Conservation (phyloP, 164 flowering plant species). For the Echeveria elegans region DNA sequence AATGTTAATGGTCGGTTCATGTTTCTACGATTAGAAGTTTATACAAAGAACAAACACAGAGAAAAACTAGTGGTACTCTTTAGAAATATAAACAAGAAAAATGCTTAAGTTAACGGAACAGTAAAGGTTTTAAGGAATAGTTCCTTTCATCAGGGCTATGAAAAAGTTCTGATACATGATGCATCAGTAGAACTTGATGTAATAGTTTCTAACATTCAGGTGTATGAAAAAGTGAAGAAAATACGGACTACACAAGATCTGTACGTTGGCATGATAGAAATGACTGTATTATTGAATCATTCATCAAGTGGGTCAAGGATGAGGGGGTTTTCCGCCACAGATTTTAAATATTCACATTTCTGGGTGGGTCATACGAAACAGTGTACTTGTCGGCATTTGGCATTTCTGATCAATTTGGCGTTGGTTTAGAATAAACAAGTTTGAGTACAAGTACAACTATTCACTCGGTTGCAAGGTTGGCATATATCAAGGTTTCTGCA, state of each 20-base stretch:
- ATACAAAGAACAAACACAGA: not conserved
- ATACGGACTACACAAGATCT: slow-evolving; percentile 3
- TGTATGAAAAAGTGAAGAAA: slow-evolving; percentile 3
- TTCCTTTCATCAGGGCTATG: not conserved
- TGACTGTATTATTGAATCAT: not conserved
- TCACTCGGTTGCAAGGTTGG: not conserved
- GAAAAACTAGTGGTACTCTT: not conserved
- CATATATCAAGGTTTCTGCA: not conserved
- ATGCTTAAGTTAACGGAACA: not conserved
- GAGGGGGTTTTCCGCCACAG: not conserved
- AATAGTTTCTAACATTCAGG: not conserved
- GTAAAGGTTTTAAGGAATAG: not conserved
- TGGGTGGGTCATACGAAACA: not conserved
- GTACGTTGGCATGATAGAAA: not conserved
- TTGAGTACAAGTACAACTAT: not conserved
- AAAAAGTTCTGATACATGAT: not conserved
- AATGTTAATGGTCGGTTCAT: slow-evolving; percentile 1
- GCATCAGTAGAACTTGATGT: not conserved
- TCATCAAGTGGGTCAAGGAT: slow-evolving; percentile 1
- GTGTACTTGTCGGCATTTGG: not conserved
- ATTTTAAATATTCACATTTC: not conserved
- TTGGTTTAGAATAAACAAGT: not conserved
- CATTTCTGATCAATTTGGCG: not conserved
- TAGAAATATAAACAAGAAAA: not conserved
- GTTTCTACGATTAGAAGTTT: not conserved